Evolutionary conservation across 768 basidiomycete species (phyloP).

Genomic region (Termitomyces sp.): DNA sequence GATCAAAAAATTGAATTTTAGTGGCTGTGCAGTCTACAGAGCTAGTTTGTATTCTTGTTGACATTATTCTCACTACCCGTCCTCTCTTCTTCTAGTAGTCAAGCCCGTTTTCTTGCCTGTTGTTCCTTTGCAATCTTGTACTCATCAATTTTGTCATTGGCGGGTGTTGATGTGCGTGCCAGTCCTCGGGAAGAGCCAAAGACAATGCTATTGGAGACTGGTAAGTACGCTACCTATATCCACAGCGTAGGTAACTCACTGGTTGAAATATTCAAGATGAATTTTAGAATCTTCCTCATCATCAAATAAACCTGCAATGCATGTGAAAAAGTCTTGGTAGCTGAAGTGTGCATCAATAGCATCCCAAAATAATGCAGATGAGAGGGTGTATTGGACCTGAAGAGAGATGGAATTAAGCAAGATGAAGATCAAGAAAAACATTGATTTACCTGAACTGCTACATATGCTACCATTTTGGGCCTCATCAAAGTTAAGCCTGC

Average conservation of each 20-base stretch:
- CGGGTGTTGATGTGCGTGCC: not conserved
- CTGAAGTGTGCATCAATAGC: slow-evolving; percentile 3
- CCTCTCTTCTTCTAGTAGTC: no score
- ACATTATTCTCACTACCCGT: no score
- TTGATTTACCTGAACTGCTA: slow-evolving; percentile 16
- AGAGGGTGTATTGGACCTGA: slow-evolving; percentile 8
- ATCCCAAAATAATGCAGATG: slow-evolving; percentile 5
- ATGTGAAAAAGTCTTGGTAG: slow-evolving; percentile 10
- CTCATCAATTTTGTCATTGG: not conserved
- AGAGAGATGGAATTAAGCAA: not conserved
- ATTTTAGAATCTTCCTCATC: not conserved
- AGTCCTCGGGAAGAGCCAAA: not conserved
- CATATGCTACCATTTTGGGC: slow-evolving; percentile 15
- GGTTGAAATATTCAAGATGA: slow-evolving; percentile 7
- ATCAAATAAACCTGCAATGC: no score
- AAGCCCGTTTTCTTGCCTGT: not conserved
- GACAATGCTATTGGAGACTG: not conserved
- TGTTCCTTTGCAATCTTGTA: slow-evolving; percentile 1
- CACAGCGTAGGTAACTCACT: no score
- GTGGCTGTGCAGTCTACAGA: no score
- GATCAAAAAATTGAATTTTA: no score
- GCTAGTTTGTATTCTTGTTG: no score
- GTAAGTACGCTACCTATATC: not conserved
- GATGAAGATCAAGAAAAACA: not conserved
- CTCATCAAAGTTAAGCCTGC: slow-evolving; percentile 10